Conservation (phyloP, 768 basidiomycete genomes). For the Agaricus subrufescens region DNA sequence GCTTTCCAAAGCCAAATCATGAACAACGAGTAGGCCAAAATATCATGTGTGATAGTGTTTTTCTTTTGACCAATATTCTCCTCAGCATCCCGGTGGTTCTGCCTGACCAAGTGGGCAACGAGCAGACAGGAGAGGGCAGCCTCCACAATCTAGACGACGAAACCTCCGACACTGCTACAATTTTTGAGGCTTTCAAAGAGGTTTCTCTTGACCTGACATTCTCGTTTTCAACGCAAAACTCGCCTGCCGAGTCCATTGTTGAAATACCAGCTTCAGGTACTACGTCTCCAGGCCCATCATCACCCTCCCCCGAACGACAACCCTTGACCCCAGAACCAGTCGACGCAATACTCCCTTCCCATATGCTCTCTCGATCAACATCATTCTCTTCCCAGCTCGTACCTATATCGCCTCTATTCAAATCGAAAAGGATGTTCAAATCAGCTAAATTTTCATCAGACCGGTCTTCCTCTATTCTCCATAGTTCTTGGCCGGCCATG, state of each 20-base stretch:
- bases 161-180: slow-evolving; percentile 14
- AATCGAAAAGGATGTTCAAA: slow-evolving; percentile 17
- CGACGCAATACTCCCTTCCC: slow-evolving; percentile 15
- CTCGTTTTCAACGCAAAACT: slow-evolving; percentile 34
- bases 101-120: slow-evolving; percentile 18
- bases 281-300: slow-evolving; percentile 20
- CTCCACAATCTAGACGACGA: slow-evolving; percentile 11
- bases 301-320: slow-evolving; percentile 22
- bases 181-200: slow-evolving; percentile 40
- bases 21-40: background rate
- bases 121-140: slow-evolving; percentile 20
- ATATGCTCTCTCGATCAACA: slow-evolving; percentile 28
- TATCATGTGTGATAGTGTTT: background rate
- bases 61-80: background rate
- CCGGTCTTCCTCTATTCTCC: slow-evolving; percentile 22
- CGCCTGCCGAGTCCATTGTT: slow-evolving; percentile 32
- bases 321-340: slow-evolving; percentile 21
- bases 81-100: slow-evolving; percentile 3
- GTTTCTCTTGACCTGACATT: slow-evolving; percentile 42
- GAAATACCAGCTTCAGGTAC: slow-evolving; percentile 21
- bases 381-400: slow-evolving; percentile 26
- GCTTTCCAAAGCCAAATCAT: background rate
- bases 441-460: slow-evolving; percentile 17
- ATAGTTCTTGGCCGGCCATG: slow-evolving; percentile 41
- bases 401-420: slow-evolving; percentile 15